Base-by-base conservation (phyloP, 148 eudicot genomes). In the Rhododendron henanense region DNA sequence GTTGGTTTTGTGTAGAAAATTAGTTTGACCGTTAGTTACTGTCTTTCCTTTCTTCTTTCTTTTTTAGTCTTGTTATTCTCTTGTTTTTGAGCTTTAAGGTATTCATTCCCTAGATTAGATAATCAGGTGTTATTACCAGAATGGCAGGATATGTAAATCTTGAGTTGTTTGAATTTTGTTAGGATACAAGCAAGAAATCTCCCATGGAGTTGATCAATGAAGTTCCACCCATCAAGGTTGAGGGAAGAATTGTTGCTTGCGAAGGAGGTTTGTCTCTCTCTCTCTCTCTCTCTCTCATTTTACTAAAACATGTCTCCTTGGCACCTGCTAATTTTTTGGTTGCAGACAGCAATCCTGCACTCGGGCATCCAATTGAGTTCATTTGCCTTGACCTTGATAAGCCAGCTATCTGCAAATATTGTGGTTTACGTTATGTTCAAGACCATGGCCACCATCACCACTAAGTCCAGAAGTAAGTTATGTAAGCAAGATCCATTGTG, bases 131-230 rank as follows among this genome's bases (percentile, higher is more conserved):
- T 76, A 41, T 76, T 37, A 47, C 50, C 50, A 76, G 76, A 85
- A 21, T 39, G 48, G 11, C 28, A 76, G 76, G 81, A 33, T 23
- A 18, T 35, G 37, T 15, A 69, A 50, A 80, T 41, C 10, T 53
- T 84, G 41, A 16, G 16, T 37, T 45, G 14, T 18, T 45, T 45
- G 37, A 15, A 71, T n/a, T 75, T 57, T 87, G 88, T 53, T 75
- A 97, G 99, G 93, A 93, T 83, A 92, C 93, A 73, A 93, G 93
- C 88, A 92, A 94, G 88, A 97, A 94, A 88, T 95, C 99, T 85
- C 99, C 99, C 16, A 97, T 97, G 99, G 94, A 95, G 92, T 89
- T 97, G 92, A 95, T 97, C 79, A 91, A 92, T 85, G 98, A 97
- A 90, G 95, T 95, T 87, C 98, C 98, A 86, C 98, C 99, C 33